Conservation (phyloP, 306 rosid species). For the Luffa aegyptiaca region DNA sequence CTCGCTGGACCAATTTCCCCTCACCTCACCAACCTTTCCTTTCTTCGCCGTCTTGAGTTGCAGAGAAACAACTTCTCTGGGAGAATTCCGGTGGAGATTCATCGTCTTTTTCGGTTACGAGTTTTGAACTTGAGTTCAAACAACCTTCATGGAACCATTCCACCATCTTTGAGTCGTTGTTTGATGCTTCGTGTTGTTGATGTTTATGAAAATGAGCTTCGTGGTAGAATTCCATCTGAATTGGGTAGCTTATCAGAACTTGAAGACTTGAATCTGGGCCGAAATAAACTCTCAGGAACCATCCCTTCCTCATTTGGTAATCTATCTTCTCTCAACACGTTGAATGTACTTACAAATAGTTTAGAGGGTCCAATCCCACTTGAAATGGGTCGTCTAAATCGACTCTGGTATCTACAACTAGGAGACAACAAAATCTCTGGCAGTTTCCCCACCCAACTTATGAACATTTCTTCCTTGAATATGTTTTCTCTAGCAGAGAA, state of each 20-base stretch:
- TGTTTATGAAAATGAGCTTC: neutral
- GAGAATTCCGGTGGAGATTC: neutral
- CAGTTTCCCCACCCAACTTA: neutral
- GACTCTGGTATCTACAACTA: constrained; percentile 6
- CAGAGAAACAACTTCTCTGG: neutral
- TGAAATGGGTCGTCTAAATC: neutral
- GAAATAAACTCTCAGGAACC: neutral
- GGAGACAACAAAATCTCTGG: neutral
- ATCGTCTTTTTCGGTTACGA: neutral
- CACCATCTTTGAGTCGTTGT: constrained; percentile 15
- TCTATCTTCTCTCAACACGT: neutral
- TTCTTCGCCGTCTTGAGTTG: neutral
- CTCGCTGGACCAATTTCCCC: constrained; percentile 1
- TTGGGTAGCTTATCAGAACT: neutral
- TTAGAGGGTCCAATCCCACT: neutral
- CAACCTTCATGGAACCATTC: neutral
- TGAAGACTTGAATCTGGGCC: neutral
- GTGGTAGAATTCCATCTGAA: neutral
- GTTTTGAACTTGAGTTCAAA: neutral
- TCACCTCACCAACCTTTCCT: constrained; percentile 1
- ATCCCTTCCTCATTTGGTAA: constrained; percentile 1
- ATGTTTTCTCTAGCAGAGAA: neutral
- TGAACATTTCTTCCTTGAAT: constrained; percentile 1
- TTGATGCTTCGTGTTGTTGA: constrained; percentile 24
- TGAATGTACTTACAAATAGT: neutral